Conservation (phyloP, 169 alveolate genomes). For the Pseudocohnilembus persalinus region DNA sequence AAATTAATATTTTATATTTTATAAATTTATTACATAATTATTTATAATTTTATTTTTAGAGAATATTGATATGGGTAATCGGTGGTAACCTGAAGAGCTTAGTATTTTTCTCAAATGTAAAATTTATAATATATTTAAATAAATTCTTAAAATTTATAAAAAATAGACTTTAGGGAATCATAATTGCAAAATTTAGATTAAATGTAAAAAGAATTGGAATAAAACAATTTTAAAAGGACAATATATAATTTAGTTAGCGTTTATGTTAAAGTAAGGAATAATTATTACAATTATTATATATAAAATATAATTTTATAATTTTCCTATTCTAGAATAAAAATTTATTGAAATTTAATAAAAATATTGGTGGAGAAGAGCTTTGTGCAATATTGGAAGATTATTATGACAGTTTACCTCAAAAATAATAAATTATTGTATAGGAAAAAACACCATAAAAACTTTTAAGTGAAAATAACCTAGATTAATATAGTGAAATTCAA, state of each 20-base stretch:
- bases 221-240: constrained; percentile 6
- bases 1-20: too few relatives aligned
- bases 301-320: not conserved
- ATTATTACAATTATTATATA: not conserved
- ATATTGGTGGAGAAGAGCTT: constrained; percentile 1
- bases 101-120: constrained; percentile 20
- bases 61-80: constrained; percentile 13
- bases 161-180: constrained; percentile 17
- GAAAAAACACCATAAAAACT: not conserved
- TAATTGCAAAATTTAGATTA: constrained; percentile 11
- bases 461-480: not conserved
- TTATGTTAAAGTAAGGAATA: constrained; percentile 15
- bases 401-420: constrained; percentile 20
- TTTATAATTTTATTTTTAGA: not conserved
- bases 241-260: constrained; percentile 2
- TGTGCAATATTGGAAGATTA: constrained; percentile 16
- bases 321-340: constrained; percentile 9
- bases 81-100: constrained; percentile 26
- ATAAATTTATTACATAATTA: not conserved
- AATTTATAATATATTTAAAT: not conserved
- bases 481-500: not conserved
- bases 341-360: constrained; percentile 3
- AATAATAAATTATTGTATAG: too few relatives aligned
- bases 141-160: constrained; percentile 2
- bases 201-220: constrained; percentile 5